Conservation (phyloP, 164 flowering plant genomes). For the Dillenia suffruticosa region DNA sequence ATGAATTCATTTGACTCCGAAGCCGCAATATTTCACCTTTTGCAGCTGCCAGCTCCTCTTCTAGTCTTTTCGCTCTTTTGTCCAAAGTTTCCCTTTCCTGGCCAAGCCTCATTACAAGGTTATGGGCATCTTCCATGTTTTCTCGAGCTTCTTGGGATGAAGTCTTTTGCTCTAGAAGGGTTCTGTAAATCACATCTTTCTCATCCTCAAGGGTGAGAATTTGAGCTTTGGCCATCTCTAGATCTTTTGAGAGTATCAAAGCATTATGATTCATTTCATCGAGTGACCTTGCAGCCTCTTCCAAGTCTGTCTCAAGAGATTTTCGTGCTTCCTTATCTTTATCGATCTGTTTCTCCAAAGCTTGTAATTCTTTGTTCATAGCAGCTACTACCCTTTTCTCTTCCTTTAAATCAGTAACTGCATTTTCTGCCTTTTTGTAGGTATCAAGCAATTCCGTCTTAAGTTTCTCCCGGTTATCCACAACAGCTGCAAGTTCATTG, state of each 20-base stretch:
- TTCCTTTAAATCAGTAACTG: conserved; percentile 44
- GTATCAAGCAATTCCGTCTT: conserved; percentile 58
- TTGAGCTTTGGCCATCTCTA: conserved; percentile 45
- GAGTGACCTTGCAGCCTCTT: conserved; percentile 70
- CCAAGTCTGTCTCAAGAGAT: conserved; percentile 58
- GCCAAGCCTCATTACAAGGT: conserved; percentile 63
- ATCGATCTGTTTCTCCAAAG: conserved; percentile 45
- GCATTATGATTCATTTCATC: conserved; percentile 67
- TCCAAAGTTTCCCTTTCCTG: conserved; percentile 67
- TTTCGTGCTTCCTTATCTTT: conserved; percentile 55
- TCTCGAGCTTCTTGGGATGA: conserved; percentile 49
- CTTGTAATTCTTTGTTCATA: conserved; percentile 47
- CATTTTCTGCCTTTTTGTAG: conserved; percentile 44
- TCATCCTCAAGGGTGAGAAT: conserved; percentile 58
- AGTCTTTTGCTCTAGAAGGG: conserved; percentile 56
- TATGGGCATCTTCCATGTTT: conserved; percentile 84
- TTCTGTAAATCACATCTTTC: conserved; percentile 39
- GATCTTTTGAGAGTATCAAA: conserved; percentile 47
- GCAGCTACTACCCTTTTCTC: conserved; percentile 48
- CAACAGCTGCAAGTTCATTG: conserved; percentile 32
- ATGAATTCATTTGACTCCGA: conserved; percentile 42
- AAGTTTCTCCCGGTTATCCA: conserved; percentile 34
- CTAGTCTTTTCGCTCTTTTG: conserved; percentile 62
- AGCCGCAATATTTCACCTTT: conserved; percentile 78
- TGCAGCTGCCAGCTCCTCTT: conserved; percentile 65